phyloP scores from a whole-genome alignment of 768 basidiomycete genomes.

The Suillus alpinus region DNA sequence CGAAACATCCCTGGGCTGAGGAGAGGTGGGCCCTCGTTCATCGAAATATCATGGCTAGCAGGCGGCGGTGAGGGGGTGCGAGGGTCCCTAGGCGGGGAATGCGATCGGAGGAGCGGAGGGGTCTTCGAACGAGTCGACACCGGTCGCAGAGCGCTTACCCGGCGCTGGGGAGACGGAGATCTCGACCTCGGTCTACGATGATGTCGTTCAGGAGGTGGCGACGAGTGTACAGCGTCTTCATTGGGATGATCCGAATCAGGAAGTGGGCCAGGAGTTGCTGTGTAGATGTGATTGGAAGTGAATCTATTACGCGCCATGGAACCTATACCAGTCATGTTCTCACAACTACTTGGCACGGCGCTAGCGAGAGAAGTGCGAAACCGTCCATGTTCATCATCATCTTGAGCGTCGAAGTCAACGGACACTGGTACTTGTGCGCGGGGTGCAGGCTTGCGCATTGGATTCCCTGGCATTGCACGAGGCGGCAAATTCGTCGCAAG shows the following conservation, averaged over 20 bases:
- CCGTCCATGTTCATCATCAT: constrained; percentile 30
- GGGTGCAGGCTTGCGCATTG: constrained; percentile 62
- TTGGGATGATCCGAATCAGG: constrained; percentile 13
- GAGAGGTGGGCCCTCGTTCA: constrained; percentile 34
- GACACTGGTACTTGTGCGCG: constrained; percentile 62
- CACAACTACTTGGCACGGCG: constrained; percentile 46
- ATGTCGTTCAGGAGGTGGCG: constrained; percentile 14
- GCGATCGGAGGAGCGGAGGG: constrained; percentile 36
- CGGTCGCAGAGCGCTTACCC: constrained; percentile 29
- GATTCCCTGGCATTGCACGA: constrained; percentile 30
- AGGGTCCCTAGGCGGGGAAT: constrained; percentile 22
- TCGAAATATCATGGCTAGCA: constrained; percentile 13
- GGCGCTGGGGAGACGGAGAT: constrained; percentile 24
- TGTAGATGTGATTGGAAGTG: constrained; percentile 17
- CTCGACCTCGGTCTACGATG: constrained; percentile 15
- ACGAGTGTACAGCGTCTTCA: constrained; percentile 14
- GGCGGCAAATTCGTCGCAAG: constrained; percentile 18
- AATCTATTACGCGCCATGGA: constrained; percentile 29
- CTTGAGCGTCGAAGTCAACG: constrained; percentile 40
- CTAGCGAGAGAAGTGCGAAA: constrained; percentile 51
- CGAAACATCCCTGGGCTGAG: constrained; percentile 56
- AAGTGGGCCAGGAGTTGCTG: constrained; percentile 10
- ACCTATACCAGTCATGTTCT: constrained; percentile 71
- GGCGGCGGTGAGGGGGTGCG: constrained; percentile 20
- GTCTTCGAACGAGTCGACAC: constrained; percentile 38